Evolutionary conservation across 2,329 filamentous ascomycete species (phyloP).

Genomic region (Nothomitra cinnamomea): DNA sequence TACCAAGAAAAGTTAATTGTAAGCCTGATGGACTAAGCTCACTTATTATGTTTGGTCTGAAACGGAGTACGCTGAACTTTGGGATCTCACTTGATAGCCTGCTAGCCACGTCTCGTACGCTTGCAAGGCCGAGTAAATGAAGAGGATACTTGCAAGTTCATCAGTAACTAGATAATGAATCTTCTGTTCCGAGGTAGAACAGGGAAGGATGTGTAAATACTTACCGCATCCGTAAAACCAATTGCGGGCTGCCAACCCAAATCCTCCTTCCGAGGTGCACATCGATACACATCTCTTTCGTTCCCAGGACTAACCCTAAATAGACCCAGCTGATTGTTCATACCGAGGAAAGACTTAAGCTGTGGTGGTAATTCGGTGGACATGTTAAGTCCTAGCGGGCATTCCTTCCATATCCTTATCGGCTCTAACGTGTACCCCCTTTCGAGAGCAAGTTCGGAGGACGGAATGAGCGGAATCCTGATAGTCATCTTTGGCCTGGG

Average conservation of each 20-base stretch:
- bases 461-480: slow-evolving; percentile 47
- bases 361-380: slow-evolving; percentile 41
- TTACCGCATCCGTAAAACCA: slow-evolving; percentile 53
- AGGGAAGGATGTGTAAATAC: slow-evolving; percentile 15
- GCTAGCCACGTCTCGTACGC: slow-evolving; percentile 41
- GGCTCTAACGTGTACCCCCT: slow-evolving; percentile 41
- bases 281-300: slow-evolving; percentile 40
- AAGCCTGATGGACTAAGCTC: slow-evolving; percentile 12
- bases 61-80: slow-evolving; percentile 43
- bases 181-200: background rate
- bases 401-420: slow-evolving; percentile 50
- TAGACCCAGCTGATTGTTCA: slow-evolving; percentile 46
- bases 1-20: background rate
- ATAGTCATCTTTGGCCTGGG: slow-evolving; percentile 45
- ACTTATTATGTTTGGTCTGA: slow-evolving; percentile 57
- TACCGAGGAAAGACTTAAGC: slow-evolving; percentile 47
- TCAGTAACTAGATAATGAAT: slow-evolving; percentile 3
- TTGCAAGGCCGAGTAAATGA: slow-evolving; percentile 48
- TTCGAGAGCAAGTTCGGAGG: slow-evolving; percentile 36
- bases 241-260: slow-evolving; percentile 47
- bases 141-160: slow-evolving; percentile 42
- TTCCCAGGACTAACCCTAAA: slow-evolving; percentile 47
- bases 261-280: slow-evolving; percentile 39
- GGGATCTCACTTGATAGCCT: slow-evolving; percentile 35
- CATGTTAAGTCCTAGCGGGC: slow-evolving; percentile 38